These are phyloP conservation scores for Datura wrightii DNA, from an alignment of 257 asterid genomes.

Conservation along the genomic window DNA sequence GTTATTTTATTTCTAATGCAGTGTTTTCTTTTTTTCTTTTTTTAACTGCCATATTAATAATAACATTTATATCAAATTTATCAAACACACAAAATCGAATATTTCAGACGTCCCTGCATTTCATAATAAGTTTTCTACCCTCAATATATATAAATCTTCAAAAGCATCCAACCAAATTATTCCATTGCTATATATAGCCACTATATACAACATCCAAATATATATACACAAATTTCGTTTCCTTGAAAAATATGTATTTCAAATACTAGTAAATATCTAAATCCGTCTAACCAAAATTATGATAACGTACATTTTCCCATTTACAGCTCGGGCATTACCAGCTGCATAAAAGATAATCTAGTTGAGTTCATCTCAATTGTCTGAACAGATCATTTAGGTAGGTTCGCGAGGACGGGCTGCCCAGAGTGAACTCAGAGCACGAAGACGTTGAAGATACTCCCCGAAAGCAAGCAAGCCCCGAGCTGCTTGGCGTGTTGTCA, in stretches of 20 bases:
- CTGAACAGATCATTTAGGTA: slow-evolving; percentile 30
- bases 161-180: slow-evolving; percentile 13
- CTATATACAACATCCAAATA: slow-evolving; percentile 24
- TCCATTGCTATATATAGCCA: slow-evolving; percentile 9
- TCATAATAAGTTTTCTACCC: neutral
- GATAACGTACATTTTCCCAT: slow-evolving; percentile 33
- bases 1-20: too few species aligned
- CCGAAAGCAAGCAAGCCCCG: slow-evolving; percentile 80
- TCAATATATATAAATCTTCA: neutral
- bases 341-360: slow-evolving; percentile 30
- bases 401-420: slow-evolving; percentile 66
- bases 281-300: slow-evolving; percentile 42
- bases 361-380: slow-evolving; percentile 19
- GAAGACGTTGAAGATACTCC: slow-evolving; percentile 84
- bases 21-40: neutral
- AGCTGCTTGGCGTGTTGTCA: slow-evolving; percentile 86
- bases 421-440: slow-evolving; percentile 85
- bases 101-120: neutral
- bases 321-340: slow-evolving; percentile 35
- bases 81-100: neutral
- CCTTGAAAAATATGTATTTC: slow-evolving; percentile 21
- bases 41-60: too few species aligned
- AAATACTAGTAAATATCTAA: slow-evolving; percentile 25
- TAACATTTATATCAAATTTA: too few species aligned
- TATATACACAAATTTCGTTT: slow-evolving; percentile 1